Base-by-base conservation (phyloP, 345 rosid genomes). In the Stellera chamaejasme region DNA sequence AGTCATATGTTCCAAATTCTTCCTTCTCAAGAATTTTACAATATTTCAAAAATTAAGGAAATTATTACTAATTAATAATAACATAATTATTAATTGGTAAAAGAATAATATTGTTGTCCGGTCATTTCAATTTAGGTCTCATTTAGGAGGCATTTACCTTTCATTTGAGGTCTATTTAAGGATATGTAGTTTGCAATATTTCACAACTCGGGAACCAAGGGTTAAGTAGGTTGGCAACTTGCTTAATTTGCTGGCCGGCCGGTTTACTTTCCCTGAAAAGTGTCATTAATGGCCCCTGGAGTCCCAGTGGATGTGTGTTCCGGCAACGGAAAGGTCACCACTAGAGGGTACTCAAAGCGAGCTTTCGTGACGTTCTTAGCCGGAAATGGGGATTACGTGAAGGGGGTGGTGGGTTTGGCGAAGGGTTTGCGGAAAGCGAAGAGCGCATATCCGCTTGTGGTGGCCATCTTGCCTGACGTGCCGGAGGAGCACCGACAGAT, bases 401-500 rank as follows among this genome's bases (percentile, higher is more conserved):
- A 89, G 28, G 96, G 95, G 45, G 87, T 83, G 11, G 89, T 81
- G 13, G 95, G 96, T 15, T 49, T 89, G 58, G 95, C 79, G 57
- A 89, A 89, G 71, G 97, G 97, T 14, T 63, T 89, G 63, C 77
- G 87, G 50, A 85, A 82, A 63, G 87, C 61, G 0, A 69, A 69
- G 54, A 83, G 84, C 55, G 69, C 65, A 11, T 80, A 86, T 62
- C 91, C 91, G 45, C 82, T 89, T 0, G 82, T 85, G 60, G 97
- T 89, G 51, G 91, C 91, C n/a, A 27, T 85, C 36, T 62, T 89
- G 51, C 89, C 95, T n/a, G 91, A 89, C 36, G 95, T 89, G 1
- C 95, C 97, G 0, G 79, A 75, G 65, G 91, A 83, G 27, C 97
- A 89, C 70, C 77, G 83, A 26, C 57, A 68, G 65, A 77, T 78